Conservation (phyloP, 306 rosid genomes). For the Bauhinia variegata region DNA sequence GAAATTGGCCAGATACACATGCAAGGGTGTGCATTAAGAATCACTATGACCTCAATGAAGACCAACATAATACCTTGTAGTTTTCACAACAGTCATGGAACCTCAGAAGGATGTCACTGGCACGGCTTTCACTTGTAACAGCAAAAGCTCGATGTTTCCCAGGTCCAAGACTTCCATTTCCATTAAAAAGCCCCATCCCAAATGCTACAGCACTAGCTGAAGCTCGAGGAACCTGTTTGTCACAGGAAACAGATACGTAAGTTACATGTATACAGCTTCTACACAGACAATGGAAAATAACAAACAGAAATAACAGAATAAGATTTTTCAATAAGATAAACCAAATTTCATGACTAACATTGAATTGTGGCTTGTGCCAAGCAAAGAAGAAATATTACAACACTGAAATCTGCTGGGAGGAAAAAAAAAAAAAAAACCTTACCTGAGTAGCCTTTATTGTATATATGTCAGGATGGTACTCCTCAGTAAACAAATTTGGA, state of each 20-base stretch:
- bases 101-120: constrained; percentile 73
- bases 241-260: constrained; percentile 17
- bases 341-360: not conserved
- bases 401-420: not conserved
- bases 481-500: constrained; percentile 69
- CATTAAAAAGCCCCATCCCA: constrained; percentile 86
- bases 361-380: constrained; percentile 6
- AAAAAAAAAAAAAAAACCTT: constrained; percentile 26
- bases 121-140: constrained; percentile 86
- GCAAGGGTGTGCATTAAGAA: constrained; percentile 19
- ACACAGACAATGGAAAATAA: not conserved
- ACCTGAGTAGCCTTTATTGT: constrained; percentile 82
- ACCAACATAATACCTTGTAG: constrained; percentile 67
- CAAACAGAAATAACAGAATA: not conserved
- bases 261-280: constrained; percentile 17
- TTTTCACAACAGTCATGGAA: constrained; percentile 76
- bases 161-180: constrained; percentile 83
- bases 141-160: constrained; percentile 82
- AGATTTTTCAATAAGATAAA: not conserved
- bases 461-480: constrained; percentile 83
- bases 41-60: constrained; percentile 25
- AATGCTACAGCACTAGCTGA: constrained; percentile 98
- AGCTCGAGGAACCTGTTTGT: constrained; percentile 80
- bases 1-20: constrained; percentile 20
- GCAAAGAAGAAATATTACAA: not conserved